Percentiles rank a stretch among this genome's conserved stretches.
These are phyloP conservation scores for Trametes versicolor DNA, from an alignment of 1,284 basidiomycete genomes.

Conservation along the genomic window DNA sequence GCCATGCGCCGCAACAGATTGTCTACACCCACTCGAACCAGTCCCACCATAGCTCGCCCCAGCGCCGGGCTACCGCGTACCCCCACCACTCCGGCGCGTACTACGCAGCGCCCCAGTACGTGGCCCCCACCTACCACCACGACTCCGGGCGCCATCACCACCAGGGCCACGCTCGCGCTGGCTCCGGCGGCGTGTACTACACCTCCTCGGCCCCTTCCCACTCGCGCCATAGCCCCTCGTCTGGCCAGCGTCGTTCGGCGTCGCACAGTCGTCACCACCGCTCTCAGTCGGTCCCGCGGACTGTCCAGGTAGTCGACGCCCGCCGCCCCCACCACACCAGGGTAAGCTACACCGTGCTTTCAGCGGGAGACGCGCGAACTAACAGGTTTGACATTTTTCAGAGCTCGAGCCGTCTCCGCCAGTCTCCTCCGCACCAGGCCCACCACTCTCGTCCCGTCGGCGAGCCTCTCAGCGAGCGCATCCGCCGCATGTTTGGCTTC, in stretches of 20 bases:
- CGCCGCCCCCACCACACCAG: constrained; percentile 16
- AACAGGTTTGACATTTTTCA: constrained; percentile 10
- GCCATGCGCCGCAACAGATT: constrained; percentile 20
- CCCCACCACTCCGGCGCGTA: constrained; percentile 26
- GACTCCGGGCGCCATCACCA: constrained; percentile 31
- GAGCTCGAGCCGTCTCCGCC: constrained; percentile 30
- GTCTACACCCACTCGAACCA: constrained; percentile 29
- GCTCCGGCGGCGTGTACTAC: constrained; percentile 30
- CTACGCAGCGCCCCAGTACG: constrained; percentile 31
- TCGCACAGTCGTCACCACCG: constrained; percentile 28
- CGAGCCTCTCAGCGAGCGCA: constrained; percentile 55
- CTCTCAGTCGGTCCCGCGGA: constrained; percentile 36
- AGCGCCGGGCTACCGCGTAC: constrained; percentile 25
- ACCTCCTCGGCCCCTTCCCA: constrained; percentile 28
- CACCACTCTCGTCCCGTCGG: constrained; percentile 34
- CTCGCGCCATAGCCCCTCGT: constrained; percentile 16
- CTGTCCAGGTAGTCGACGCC: constrained; percentile 28
- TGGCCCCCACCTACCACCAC: constrained; percentile 33
- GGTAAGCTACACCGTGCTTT: constrained; percentile 13
- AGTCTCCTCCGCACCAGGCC: constrained; percentile 27
- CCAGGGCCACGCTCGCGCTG: constrained; percentile 28
- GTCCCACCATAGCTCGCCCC: constrained; percentile 29
- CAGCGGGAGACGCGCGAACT: background rate
- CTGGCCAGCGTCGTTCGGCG: constrained; percentile 25
- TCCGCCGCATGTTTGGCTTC: constrained; percentile 66